Conservation (phyloP, 345 rosid genomes). For the Murraya koenigii region DNA sequence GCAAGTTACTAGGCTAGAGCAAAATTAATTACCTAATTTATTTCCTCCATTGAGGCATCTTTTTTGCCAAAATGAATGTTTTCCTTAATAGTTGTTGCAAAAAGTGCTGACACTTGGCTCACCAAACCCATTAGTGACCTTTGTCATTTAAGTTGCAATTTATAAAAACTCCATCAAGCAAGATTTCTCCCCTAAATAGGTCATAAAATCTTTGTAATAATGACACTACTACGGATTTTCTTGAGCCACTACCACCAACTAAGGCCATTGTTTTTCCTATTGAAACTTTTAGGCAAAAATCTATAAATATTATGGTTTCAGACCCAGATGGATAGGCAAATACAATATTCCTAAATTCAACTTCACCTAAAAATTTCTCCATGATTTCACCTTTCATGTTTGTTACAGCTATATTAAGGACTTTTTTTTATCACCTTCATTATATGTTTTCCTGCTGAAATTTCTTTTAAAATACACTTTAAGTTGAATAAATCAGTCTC, state of each 20-base stretch:
- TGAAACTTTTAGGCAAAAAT: conserved; percentile 53
- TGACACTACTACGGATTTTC: conserved; percentile 77
- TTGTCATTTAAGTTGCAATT: conserved; percentile 76
- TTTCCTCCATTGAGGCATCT: conserved; percentile 30
- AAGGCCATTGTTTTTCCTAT: conserved; percentile 71
- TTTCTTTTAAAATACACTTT: conserved; percentile 65
- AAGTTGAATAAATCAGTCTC: conserved; percentile 66
- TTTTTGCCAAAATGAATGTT: conserved; percentile 72
- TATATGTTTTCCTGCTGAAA: conserved; percentile 58
- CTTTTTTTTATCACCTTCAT: conserved; percentile 57
- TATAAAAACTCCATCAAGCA: conserved; percentile 54
- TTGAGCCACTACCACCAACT: conserved; percentile 89
- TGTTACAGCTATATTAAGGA: conserved; percentile 62
- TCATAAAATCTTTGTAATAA: conserved; percentile 72
- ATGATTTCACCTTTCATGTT: conserved; percentile 45
- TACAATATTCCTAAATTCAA: conserved; percentile 56
- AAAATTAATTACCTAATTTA: too few relatives aligned
- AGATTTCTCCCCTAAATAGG: conserved; percentile 59
- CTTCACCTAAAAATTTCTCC: conserved; percentile 46
- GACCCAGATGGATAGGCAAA: conserved; percentile 81
- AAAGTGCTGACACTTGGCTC: conserved; percentile 68
- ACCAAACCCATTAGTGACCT: conserved; percentile 74
- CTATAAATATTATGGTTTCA: conserved; percentile 42
- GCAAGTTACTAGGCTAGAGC: too few relatives aligned
- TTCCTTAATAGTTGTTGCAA: conserved; percentile 67